These are phyloP conservation scores for Pseudogymnoascus sp. DNA, from an alignment of 2,329 filamentous ascomycete species.

Conservation along the genomic window DNA sequence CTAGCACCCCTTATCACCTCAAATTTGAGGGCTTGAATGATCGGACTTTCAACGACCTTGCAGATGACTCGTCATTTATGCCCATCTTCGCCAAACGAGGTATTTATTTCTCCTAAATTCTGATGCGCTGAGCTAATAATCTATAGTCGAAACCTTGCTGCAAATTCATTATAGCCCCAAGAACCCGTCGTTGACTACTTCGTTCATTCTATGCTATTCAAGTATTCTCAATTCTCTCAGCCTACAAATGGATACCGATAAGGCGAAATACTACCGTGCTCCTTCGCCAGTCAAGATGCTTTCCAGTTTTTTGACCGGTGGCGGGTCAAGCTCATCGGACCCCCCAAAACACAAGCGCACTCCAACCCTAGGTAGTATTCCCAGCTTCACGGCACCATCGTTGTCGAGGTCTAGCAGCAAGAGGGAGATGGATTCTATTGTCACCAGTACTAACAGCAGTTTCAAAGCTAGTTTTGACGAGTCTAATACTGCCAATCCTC, in stretches of 20 bases:
- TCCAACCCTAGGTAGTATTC: slow-evolving; percentile 34
- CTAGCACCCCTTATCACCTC: slow-evolving; percentile 46
- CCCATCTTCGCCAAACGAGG: slow-evolving; percentile 66
- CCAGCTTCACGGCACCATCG: slow-evolving; percentile 29
- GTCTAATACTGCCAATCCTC: slow-evolving; percentile 52
- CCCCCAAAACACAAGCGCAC: slow-evolving; percentile 24
- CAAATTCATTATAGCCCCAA: slow-evolving; percentile 60
- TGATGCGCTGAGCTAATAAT: slow-evolving; percentile 27
- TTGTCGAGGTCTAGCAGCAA: slow-evolving; percentile 23
- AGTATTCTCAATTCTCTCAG: slow-evolving; percentile 66
- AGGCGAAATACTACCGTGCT: slow-evolving; percentile 60
- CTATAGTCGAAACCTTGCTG: slow-evolving; percentile 61
- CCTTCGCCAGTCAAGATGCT: slow-evolving; percentile 88
- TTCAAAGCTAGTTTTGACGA: slow-evolving; percentile 40
- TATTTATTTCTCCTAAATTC: slow-evolving; percentile 34
- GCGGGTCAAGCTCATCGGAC: slow-evolving; percentile 38
- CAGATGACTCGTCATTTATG: slow-evolving; percentile 64
- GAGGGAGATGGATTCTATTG: slow-evolving; percentile 11
- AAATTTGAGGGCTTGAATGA: slow-evolving; percentile 60
- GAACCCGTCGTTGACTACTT: slow-evolving; percentile 55
- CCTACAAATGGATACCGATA: slow-evolving; percentile 54
- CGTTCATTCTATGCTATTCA: slow-evolving; percentile 68
- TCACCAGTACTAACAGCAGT: slow-evolving; percentile 22
- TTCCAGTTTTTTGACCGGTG: slow-evolving; percentile 68
- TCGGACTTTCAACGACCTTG: slow-evolving; percentile 63